Percentiles rank a stretch among this genome's conserved stretches.
phyloP scores from a whole-genome alignment of 306 rosid species.

The Abrus pulchellus region DNA sequence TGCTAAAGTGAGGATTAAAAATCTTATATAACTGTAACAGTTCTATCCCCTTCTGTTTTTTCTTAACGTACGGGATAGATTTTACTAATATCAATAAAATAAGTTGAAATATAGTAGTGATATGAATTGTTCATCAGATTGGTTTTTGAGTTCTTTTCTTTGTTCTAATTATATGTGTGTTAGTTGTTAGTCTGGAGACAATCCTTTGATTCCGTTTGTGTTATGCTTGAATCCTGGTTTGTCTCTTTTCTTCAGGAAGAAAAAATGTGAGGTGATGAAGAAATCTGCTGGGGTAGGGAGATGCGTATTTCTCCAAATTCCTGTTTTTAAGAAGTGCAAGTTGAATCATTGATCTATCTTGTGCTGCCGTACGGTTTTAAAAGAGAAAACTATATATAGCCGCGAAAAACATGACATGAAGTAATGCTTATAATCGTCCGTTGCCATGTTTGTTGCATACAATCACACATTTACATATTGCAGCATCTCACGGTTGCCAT shows the following conservation, averaged over 20 bases:
- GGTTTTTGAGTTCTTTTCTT: background rate
- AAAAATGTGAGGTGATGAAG: slow-evolving; percentile 45
- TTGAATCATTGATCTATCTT: too few species aligned
- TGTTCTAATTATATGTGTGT: background rate
- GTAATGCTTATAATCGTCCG: too few species aligned
- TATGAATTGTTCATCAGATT: background rate
- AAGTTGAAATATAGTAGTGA: slow-evolving; percentile 39
- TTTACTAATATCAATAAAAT: slow-evolving; percentile 58
- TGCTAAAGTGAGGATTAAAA: slow-evolving; percentile 41
- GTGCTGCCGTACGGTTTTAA: too few species aligned
- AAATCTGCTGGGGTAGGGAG: slow-evolving; percentile 14
- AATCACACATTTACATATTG: too few species aligned
- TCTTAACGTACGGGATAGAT: slow-evolving; percentile 71
- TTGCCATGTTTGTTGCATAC: too few species aligned
- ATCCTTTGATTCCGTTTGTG: background rate
- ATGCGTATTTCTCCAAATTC: too few species aligned
- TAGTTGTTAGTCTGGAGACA: background rate
- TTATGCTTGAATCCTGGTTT: slow-evolving; percentile 35
- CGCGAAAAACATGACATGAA: too few species aligned
- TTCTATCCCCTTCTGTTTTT: slow-evolving; percentile 75
- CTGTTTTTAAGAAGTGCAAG: too few species aligned
- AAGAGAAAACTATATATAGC: too few species aligned
- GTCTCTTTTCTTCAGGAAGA: slow-evolving; percentile 27
- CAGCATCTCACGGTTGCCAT: too few species aligned
- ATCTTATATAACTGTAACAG: slow-evolving; percentile 49